Conservation (phyloP, 2,329 filamentous ascomycete genomes). For the Zasmidium cellare region DNA sequence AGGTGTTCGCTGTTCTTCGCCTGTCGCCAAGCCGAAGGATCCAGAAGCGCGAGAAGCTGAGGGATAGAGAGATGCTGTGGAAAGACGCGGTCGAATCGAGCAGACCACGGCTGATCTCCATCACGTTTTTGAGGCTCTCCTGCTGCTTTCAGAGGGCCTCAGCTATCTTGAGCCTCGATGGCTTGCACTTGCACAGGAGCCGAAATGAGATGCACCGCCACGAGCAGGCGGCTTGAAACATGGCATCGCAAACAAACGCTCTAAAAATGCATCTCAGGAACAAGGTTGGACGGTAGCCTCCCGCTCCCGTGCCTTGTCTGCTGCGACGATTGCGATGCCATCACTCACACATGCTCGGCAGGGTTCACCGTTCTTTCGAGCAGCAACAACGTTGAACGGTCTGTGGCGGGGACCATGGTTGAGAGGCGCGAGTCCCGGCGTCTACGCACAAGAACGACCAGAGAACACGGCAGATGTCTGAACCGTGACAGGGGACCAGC, state of each 20-base stretch:
- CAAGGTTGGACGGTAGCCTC: constrained; percentile 1
- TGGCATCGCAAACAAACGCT: background rate
- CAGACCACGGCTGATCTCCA: background rate
- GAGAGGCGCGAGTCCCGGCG: background rate
- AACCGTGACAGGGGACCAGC: background rate
- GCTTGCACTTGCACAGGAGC: constrained; percentile 4
- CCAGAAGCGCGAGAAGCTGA: background rate
- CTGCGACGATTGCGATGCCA: background rate
- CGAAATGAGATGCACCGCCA: constrained; percentile 10
- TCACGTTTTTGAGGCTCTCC: constrained; percentile 1
- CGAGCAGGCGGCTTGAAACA: constrained; percentile 1
- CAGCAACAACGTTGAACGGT: background rate
- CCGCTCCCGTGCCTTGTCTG: background rate
- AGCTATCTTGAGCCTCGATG: background rate
- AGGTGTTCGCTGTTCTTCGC: background rate
- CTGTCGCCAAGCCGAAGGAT: background rate
- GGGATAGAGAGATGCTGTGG: background rate
- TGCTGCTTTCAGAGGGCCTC: background rate
- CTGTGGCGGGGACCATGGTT: background rate
- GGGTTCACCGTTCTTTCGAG: background rate
- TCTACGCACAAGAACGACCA: background rate
- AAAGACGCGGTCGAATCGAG: background rate
- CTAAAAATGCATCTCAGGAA: constrained; percentile 4
- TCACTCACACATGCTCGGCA: background rate
- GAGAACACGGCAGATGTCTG: background rate